These are phyloP conservation scores for Sporormia fimetaria DNA, from an alignment of 495 filamentous ascomycete genomes.

Conservation along the genomic window DNA sequence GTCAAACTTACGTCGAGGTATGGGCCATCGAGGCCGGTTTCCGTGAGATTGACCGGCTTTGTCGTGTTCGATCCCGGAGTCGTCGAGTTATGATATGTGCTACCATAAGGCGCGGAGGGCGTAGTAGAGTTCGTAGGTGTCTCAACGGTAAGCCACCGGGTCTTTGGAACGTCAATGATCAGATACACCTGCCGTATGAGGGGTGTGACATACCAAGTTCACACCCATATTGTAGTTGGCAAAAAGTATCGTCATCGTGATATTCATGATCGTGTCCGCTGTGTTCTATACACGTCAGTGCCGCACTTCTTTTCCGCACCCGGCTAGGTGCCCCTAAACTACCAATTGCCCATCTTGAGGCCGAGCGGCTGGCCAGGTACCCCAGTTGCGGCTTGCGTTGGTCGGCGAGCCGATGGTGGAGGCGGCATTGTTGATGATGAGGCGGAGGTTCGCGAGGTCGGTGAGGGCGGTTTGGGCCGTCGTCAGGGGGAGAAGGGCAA, in stretches of 20 bases:
- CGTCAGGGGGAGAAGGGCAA: too few relatives aligned
- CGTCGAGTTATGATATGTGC: not conserved
- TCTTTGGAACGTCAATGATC: not conserved
- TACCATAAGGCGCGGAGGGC: not conserved
- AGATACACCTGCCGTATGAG: not conserved
- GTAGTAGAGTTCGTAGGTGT: conserved; percentile 8
- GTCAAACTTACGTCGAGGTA: conserved; percentile 12
- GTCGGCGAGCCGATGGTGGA: conserved; percentile 10
- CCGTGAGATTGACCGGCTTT: not conserved
- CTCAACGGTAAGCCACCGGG: not conserved
- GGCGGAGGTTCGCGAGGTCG: conserved; percentile 12
- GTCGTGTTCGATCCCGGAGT: not conserved
- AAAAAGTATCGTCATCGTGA: conserved; percentile 7
- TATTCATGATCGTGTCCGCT: conserved; percentile 13
- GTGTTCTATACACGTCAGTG: conserved; percentile 8
- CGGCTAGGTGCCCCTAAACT: not conserved
- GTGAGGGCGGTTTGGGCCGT: too few relatives aligned
- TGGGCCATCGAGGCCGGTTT: conserved; percentile 4
- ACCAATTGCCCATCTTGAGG: not conserved
- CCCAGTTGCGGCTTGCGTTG: conserved; percentile 14
- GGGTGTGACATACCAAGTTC: conserved; percentile 5
- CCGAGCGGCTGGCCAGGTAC: conserved; percentile 1
- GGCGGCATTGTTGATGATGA: conserved; percentile 14
- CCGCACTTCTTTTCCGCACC: not conserved
- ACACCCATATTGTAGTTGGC: conserved; percentile 9